Evolutionary conservation across 2,329 filamentous ascomycete genomes (phyloP).

Genomic region (Tolypocladium endophyticum): DNA sequence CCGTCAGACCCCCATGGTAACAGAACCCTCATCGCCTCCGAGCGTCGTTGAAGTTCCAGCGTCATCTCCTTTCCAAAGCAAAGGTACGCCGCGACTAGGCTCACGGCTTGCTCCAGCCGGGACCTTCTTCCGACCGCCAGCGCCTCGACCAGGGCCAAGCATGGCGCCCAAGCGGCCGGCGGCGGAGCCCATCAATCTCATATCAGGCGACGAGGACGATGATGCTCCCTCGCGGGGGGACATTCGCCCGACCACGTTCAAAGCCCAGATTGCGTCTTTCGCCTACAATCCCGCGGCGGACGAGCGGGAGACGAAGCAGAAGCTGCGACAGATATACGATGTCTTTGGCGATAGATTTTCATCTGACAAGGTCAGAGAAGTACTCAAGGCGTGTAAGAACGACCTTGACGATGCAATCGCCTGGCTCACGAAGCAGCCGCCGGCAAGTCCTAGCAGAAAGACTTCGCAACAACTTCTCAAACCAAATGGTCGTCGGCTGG

Average conservation of each 20-base stretch:
- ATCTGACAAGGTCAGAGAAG: constrained; percentile 19
- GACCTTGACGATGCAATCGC: constrained; percentile 25
- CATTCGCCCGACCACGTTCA: constrained; percentile 50
- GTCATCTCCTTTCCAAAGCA: constrained; percentile 63
- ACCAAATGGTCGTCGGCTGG: constrained; percentile 14
- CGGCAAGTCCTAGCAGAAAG: neutral
- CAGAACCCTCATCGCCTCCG: constrained; percentile 30
- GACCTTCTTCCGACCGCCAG: constrained; percentile 55
- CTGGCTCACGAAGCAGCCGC: constrained; percentile 14
- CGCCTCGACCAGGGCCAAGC: constrained; percentile 16
- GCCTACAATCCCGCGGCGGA: constrained; percentile 38
- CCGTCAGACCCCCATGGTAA: constrained; percentile 21
- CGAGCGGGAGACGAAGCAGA: constrained; percentile 22
- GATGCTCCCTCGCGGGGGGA: constrained; percentile 44
- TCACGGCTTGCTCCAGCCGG: constrained; percentile 65
- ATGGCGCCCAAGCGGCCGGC: constrained; percentile 24
- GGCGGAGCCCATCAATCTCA: constrained; percentile 32
- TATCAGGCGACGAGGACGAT: constrained; percentile 37
- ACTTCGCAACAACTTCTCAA: constrained; percentile 5
- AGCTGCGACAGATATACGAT: constrained; percentile 25
- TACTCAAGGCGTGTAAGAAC: constrained; percentile 18
- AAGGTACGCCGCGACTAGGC: constrained; percentile 25
- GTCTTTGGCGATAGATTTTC: constrained; percentile 20
- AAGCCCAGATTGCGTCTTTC: constrained; percentile 26
- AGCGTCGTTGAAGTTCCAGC: constrained; percentile 66